A percentile compares a stretch with the other conserved stretches of the same genome.
Evolutionary conservation across 2,329 filamentous ascomycete species (phyloP).

Genomic region (Fusarium chuoi): DNA sequence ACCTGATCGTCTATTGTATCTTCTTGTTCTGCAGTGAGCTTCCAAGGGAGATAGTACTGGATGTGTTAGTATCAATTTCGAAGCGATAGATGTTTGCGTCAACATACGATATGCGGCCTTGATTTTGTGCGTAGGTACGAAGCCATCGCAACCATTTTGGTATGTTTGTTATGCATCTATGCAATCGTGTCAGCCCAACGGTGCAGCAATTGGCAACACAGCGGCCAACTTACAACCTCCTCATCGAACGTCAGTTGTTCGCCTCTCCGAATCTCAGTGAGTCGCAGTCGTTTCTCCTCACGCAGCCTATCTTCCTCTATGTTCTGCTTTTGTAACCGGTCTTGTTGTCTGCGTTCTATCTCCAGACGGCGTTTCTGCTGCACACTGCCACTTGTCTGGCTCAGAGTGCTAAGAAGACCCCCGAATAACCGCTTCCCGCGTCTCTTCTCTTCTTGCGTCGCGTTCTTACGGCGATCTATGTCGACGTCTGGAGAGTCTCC

Average conservation of each 20-base stretch:
- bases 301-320: constrained; percentile 76
- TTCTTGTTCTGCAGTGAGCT: constrained; percentile 75
- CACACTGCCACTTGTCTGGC: constrained; percentile 72
- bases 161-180: constrained; percentile 81
- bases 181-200: constrained; percentile 27
- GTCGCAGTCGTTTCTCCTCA: constrained; percentile 71
- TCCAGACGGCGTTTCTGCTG: constrained; percentile 78
- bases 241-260: constrained; percentile 82
- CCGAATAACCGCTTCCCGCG: constrained; percentile 89
- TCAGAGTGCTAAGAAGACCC: constrained; percentile 79
- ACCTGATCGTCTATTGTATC: constrained; percentile 77
- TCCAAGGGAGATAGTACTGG: constrained; percentile 91
- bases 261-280: constrained; percentile 68
- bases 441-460: constrained; percentile 78
- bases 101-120: constrained; percentile 78
- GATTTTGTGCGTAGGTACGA: constrained; percentile 77
- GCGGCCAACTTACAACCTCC: constrained; percentile 70
- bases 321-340: constrained; percentile 77
- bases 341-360: constrained; percentile 84
- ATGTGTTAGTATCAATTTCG: constrained; percentile 7
- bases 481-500: constrained; percentile 8
- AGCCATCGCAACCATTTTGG: constrained; percentile 76
- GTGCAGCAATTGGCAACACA: background rate
- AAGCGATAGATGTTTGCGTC: background rate
- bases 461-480: constrained; percentile 39